These are phyloP conservation scores for Fusarium decemcellulare DNA, from an alignment of 2,329 filamentous ascomycete species.

Conservation along the genomic window DNA sequence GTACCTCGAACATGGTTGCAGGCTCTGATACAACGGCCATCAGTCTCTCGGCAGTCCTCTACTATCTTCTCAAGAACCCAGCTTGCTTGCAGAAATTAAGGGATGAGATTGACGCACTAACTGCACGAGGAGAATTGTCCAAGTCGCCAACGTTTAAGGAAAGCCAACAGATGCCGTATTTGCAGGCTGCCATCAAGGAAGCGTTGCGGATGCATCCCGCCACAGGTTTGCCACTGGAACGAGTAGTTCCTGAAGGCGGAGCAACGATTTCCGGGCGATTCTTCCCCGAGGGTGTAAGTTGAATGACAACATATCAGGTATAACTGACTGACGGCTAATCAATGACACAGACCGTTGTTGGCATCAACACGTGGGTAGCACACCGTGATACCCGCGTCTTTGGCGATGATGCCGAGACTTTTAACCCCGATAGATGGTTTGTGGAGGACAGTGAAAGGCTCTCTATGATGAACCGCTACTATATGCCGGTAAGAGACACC, in stretches of 20 bases:
- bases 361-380: constrained; percentile 43
- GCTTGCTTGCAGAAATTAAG: constrained; percentile 17
- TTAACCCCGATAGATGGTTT: constrained; percentile 40
- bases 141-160: constrained; percentile 32
- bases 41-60: constrained; percentile 37
- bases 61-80: constrained; percentile 32
- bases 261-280: constrained; percentile 28
- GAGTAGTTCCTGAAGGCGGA: constrained; percentile 38
- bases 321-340: neutral
- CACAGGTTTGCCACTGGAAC: constrained; percentile 33
- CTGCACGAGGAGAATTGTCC: constrained; percentile 10
- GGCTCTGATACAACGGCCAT: constrained; percentile 44
- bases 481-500: constrained; percentile 34
- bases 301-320: too few relatives aligned
- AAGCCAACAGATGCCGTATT: constrained; percentile 37
- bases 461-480: constrained; percentile 40
- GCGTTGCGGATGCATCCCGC: constrained; percentile 41
- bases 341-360: constrained; percentile 30
- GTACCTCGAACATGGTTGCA: constrained; percentile 41
- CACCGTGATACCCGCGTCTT: constrained; percentile 36
- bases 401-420: constrained; percentile 32
- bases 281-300: constrained; percentile 38
- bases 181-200: constrained; percentile 42
- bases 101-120: constrained; percentile 16
- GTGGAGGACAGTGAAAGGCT: neutral